Conservation (phyloP, 2,329 filamentous ascomycete species). For the Trichocomaceae sp. region DNA sequence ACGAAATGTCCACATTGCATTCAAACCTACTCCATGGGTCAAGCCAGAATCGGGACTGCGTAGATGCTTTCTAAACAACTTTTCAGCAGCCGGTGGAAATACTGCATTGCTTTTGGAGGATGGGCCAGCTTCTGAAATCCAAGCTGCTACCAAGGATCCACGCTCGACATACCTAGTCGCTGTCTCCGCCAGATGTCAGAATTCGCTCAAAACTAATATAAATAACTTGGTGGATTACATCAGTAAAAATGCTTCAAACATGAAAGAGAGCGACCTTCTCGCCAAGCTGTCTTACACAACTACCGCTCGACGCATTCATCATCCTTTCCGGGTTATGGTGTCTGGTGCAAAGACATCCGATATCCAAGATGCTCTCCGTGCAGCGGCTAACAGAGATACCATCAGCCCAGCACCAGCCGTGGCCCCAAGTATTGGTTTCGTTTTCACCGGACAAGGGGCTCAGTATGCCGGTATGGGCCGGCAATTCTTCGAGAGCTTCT, state of each 20-base stretch:
- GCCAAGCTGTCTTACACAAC: slow-evolving; percentile 60
- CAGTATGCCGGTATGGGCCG: slow-evolving; percentile 34
- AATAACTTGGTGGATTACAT: slow-evolving; percentile 49
- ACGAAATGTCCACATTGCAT: slow-evolving; percentile 32
- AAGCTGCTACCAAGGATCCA: slow-evolving; percentile 38
- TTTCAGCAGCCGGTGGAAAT: slow-evolving; percentile 65
- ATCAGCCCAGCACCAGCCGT: slow-evolving; percentile 25
- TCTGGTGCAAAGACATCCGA: slow-evolving; percentile 24
- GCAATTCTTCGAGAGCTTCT: slow-evolving; percentile 27
- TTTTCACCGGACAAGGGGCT: slow-evolving; percentile 37
- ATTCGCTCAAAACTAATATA: slow-evolving; percentile 47
- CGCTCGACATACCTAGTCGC: slow-evolving; percentile 54
- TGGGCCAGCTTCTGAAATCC: slow-evolving; percentile 37
- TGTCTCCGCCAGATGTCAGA: slow-evolving; percentile 50
- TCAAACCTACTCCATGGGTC: slow-evolving; percentile 38
- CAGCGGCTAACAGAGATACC: slow-evolving; percentile 17
- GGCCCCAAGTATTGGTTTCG: slow-evolving; percentile 27
- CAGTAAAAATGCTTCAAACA: slow-evolving; percentile 34
- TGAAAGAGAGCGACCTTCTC: slow-evolving; percentile 36
- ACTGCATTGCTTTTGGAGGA: slow-evolving; percentile 62
- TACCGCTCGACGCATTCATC: slow-evolving; percentile 50
- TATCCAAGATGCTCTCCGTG: slow-evolving; percentile 25
- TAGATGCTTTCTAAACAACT: slow-evolving; percentile 55
- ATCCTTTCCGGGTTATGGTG: slow-evolving; percentile 32
- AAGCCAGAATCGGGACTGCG: slow-evolving; percentile 27